Evolutionary conservation across 1,284 basidiomycete species (phyloP).

Genomic region (Leccinum huronense): DNA sequence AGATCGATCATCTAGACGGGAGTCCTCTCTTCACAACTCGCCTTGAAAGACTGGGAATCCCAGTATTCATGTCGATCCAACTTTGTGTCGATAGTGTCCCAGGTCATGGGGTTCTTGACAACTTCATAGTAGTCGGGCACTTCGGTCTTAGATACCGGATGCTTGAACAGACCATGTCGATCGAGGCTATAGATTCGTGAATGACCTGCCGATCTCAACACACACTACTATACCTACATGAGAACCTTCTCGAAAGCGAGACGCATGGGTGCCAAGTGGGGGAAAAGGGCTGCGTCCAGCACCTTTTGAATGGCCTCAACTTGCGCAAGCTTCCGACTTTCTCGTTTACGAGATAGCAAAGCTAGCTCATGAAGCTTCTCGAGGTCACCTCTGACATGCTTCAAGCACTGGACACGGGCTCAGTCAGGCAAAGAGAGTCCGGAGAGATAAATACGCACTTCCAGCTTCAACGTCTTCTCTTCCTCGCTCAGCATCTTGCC

Average conservation of each 20-base stretch:
- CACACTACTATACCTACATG: constrained; percentile 46
- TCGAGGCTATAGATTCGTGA: constrained; percentile 57
- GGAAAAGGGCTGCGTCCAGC: constrained; percentile 65
- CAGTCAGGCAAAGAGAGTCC: constrained; percentile 8
- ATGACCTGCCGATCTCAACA: not conserved
- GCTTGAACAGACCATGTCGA: constrained; percentile 72
- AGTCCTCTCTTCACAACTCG: constrained; percentile 31
- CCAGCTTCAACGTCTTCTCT: constrained; percentile 84
- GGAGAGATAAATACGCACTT: constrained; percentile 44
- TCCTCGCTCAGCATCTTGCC: constrained; percentile 71
- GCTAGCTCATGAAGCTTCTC: constrained; percentile 72
- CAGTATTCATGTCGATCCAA: constrained; percentile 79
- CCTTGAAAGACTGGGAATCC: constrained; percentile 75
- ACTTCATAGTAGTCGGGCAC: constrained; percentile 94
- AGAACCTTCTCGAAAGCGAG: constrained; percentile 69
- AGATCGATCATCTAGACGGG: not conserved
- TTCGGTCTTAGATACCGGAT: constrained; percentile 75
- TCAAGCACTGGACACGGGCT: constrained; percentile 55
- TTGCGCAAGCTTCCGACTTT: constrained; percentile 79
- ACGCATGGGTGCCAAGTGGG: constrained; percentile 62
- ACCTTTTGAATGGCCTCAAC: constrained; percentile 69
- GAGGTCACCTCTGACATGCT: constrained; percentile 73
- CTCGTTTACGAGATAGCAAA: constrained; percentile 76
- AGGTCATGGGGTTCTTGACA: constrained; percentile 87
- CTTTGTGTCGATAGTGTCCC: constrained; percentile 80